Evolutionary conservation across 2,329 filamentous ascomycete species (phyloP).

Genomic region (Intubia oerlemansii): DNA sequence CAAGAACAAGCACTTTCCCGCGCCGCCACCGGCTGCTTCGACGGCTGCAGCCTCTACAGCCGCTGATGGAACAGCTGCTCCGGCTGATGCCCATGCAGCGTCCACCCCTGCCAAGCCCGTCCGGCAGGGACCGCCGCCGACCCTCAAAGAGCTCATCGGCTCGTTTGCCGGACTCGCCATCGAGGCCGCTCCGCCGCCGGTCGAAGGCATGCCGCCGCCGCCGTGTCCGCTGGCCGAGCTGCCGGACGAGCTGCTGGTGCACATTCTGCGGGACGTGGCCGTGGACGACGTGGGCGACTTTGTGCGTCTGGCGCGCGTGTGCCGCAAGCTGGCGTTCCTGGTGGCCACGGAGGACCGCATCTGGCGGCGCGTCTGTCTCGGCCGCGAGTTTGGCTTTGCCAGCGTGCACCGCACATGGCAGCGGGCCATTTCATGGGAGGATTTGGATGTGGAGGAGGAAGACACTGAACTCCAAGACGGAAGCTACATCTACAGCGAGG

Average conservation of each 20-base stretch:
- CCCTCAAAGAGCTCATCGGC: conserved; percentile 47
- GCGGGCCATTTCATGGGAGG: conserved; percentile 34
- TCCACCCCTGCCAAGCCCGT: conserved; percentile 31
- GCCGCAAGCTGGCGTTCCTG: conserved; percentile 70
- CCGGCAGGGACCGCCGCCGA: conserved; percentile 32
- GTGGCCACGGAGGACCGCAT: conserved; percentile 66
- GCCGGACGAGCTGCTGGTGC: conserved; percentile 66
- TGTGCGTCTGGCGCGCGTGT: conserved; percentile 55
- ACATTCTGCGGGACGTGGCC: conserved; percentile 56
- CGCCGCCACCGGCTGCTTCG: conserved; percentile 27
- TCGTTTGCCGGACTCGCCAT: conserved; percentile 56
- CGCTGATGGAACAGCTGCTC: too few relatives aligned
- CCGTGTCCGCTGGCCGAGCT: conserved; percentile 62
- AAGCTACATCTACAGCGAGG: conserved; percentile 10
- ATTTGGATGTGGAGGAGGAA: conserved; percentile 15
- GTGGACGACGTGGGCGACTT: conserved; percentile 57
- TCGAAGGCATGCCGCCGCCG: conserved; percentile 50
- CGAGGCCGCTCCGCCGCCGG: conserved; percentile 39
- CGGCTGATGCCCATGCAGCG: too few relatives aligned
- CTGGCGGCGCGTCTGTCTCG: conserved; percentile 60
- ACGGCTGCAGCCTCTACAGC: too few relatives aligned
- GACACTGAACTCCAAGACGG: conserved; percentile 7
- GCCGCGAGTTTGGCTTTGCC: conserved; percentile 52
- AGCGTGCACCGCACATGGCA: conserved; percentile 69
- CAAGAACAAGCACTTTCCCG: conserved; percentile 76